Percentiles rank a stretch among this genome's conserved stretches.
These are phyloP conservation scores for Leptographium wingfieldii DNA, from an alignment of 2,329 filamentous ascomycete genomes.

Conservation along the genomic window DNA sequence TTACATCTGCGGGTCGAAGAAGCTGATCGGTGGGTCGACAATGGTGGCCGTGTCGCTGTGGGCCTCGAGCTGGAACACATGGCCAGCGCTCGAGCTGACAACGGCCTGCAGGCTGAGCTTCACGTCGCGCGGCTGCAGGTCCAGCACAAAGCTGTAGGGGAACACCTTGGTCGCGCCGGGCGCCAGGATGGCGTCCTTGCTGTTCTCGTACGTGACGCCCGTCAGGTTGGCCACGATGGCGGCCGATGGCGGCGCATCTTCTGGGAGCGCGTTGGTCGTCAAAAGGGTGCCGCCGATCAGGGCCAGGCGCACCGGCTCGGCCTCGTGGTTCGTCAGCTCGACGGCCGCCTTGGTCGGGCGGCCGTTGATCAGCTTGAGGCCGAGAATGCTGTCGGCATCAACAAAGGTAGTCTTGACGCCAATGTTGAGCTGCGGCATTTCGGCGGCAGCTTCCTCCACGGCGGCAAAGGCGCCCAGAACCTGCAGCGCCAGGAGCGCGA, in stretches of 20 bases:
- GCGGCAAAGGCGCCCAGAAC: conserved; percentile 52
- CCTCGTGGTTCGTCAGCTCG: conserved; percentile 75
- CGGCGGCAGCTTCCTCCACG: conserved; percentile 31
- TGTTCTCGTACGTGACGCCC: conserved; percentile 56
- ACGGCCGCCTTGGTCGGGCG: conserved; percentile 72
- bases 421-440: conserved; percentile 42
- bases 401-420: conserved; percentile 51
- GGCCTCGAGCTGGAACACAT: conserved; percentile 63
- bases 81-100: conserved; percentile 48
- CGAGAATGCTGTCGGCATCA: conserved; percentile 66
- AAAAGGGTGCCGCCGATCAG: conserved; percentile 67
- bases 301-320: conserved; percentile 58
- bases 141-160: conserved; percentile 74
- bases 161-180: conserved; percentile 59
- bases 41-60: conserved; percentile 76
- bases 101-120: conserved; percentile 65
- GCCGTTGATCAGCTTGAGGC: conserved; percentile 91
- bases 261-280: conserved; percentile 38
- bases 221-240: conserved; percentile 76
- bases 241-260: conserved; percentile 31
- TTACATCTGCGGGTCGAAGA: conserved; percentile 36
- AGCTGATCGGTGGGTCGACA: conserved; percentile 33
- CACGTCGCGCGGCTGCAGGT: conserved; percentile 88
- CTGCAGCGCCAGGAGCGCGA: conserved; percentile 60
- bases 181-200: conserved; percentile 43